These are phyloP conservation scores for Vararia minispora DNA, from an alignment of 768 basidiomycete genomes.

Conservation along the genomic window DNA sequence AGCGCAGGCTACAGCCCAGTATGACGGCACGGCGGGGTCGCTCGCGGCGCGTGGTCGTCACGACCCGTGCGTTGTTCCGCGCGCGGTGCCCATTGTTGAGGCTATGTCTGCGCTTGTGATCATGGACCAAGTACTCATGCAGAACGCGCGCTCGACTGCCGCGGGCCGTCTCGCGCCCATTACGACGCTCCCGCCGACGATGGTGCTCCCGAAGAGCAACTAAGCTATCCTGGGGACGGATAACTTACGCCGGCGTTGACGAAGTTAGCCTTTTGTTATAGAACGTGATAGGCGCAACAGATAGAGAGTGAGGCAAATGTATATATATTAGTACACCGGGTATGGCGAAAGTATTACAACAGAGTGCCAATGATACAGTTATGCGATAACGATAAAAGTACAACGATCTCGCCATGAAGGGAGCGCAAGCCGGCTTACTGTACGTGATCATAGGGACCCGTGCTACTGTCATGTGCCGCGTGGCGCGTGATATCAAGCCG, in stretches of 20 bases:
- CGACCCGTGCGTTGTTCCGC: constrained; percentile 95
- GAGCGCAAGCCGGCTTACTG: no score
- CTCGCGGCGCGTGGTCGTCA: constrained; percentile 90
- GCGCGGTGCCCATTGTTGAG: constrained; percentile 96
- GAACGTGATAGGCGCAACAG: neutral
- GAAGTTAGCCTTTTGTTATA: constrained; percentile 1
- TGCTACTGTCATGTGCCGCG: neutral
- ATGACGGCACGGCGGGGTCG: constrained; percentile 81
- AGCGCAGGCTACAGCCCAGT: constrained; percentile 81
- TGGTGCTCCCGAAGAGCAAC: constrained; percentile 36
- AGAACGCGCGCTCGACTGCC: constrained; percentile 72
- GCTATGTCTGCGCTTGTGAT: constrained; percentile 94
- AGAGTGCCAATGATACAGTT: neutral
- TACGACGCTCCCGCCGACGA: constrained; percentile 85
- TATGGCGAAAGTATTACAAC: neutral
- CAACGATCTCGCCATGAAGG: no score
- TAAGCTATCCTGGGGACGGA: neutral
- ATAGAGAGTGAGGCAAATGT: neutral
- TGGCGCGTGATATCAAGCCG: constrained; percentile 1
- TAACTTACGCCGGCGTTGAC: no score
- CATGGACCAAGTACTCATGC: constrained; percentile 87
- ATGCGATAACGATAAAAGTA: neutral
- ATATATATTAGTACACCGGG: neutral
- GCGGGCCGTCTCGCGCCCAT: constrained; percentile 71
- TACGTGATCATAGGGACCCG: neutral